Conservation (phyloP, 345 rosid genomes). For the Orychophragmus violaceus region DNA sequence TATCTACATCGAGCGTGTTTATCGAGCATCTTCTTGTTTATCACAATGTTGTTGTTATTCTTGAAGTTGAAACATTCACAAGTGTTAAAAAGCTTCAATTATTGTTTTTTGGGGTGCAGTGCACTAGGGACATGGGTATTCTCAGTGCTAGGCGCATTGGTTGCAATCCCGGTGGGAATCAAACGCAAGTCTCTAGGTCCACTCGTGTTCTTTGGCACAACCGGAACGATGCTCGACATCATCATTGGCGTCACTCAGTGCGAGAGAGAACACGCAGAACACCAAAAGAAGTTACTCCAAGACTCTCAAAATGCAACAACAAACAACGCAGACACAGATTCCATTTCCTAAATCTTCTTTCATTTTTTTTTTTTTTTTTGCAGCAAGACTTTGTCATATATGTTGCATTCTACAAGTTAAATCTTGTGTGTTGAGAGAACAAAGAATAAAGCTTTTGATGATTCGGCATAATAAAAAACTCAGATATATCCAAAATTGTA, state of each 20-base stretch:
- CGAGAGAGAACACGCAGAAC: conserved; percentile 96
- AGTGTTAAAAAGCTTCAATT: background rate
- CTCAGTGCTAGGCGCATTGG: conserved; percentile 75
- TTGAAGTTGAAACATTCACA: background rate
- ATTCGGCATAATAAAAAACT: background rate
- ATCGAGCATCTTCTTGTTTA: background rate
- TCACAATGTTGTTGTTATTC: background rate
- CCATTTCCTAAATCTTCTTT: conserved; percentile 1
- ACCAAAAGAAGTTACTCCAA: conserved; percentile 63
- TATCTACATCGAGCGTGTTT: background rate
- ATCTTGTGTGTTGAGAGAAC: background rate
- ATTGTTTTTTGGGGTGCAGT: conserved; percentile 28
- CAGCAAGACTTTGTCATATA: background rate
- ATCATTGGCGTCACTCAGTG: conserved; percentile 83
- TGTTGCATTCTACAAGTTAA: background rate
- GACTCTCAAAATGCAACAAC: conserved; percentile 45
- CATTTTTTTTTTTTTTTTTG: background rate
- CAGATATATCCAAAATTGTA: too few relatives aligned
- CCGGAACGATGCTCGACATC: conserved; percentile 94
- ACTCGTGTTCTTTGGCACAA: conserved; percentile 92
- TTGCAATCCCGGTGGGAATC: conserved; percentile 90
- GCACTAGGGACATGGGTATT: conserved; percentile 97
- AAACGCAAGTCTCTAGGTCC: conserved; percentile 83
- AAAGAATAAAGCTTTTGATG: background rate
- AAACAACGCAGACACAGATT: conserved; percentile 12